Percentiles rank a stretch among this genome's conserved stretches.
Evolutionary conservation across 306 rosid species (phyloP).

Genomic region (Corylus avellana): DNA sequence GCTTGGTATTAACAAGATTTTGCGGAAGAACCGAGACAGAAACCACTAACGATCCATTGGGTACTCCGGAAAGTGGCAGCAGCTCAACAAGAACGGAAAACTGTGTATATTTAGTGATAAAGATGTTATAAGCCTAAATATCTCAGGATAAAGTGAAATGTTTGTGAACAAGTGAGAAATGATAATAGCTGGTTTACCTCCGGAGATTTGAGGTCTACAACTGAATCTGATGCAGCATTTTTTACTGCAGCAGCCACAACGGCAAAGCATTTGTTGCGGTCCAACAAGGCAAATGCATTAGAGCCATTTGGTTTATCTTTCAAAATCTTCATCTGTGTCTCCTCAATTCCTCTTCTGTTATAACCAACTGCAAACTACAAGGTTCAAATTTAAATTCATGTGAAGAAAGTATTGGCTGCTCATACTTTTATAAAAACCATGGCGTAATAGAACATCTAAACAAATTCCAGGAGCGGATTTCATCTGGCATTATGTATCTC

Average conservation of each 20-base stretch:
- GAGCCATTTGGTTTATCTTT: constrained; percentile 50
- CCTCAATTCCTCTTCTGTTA: constrained; percentile 85
- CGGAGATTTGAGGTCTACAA: constrained; percentile 81
- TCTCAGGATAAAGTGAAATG: constrained; percentile 14
- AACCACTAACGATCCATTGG: constrained; percentile 61
- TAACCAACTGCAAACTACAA: constrained; percentile 88
- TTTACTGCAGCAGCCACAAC: constrained; percentile 78
- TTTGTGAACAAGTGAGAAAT: constrained; percentile 1
- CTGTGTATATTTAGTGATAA: constrained; percentile 52
- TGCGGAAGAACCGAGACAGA: constrained; percentile 80
- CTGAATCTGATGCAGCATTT: constrained; percentile 54
- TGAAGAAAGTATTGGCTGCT: neutral
- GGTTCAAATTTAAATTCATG: constrained; percentile 3
- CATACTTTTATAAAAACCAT: neutral
- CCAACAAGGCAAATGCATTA: constrained; percentile 51
- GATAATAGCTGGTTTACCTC: constrained; percentile 46
- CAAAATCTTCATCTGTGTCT: constrained; percentile 44
- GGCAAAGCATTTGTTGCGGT: constrained; percentile 80
- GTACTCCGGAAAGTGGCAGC: constrained; percentile 75
- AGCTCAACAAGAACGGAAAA: constrained; percentile 77
- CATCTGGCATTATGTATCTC: neutral
- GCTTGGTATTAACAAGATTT: constrained; percentile 70
- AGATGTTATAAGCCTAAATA: constrained; percentile 23
- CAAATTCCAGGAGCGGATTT: constrained; percentile 19
- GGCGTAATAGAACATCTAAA: constrained; percentile 8